Base-by-base conservation (phyloP, 257 asterid species). In the Plantago elongata region DNA sequence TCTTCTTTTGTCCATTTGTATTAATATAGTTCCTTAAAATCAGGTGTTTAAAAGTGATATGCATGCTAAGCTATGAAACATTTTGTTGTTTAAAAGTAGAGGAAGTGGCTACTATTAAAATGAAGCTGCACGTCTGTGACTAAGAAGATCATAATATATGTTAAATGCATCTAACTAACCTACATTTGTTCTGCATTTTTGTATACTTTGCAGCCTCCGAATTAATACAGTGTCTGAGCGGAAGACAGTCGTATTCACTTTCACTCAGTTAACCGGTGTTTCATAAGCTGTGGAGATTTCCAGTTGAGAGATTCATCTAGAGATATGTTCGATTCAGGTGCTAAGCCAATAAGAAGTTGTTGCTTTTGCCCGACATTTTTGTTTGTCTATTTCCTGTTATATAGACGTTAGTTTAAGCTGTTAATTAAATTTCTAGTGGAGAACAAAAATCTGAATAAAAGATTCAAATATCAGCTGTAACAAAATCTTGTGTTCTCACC, bases 171-270 rank as follows among this genome's bases (percentile, higher is more conserved):
- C 50, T 9, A 22, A 15, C 51, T 58, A 44, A 63, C 59, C 18
- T 16, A 13, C 40, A 22, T 51, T 13, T 52, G 13, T 63, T 11
- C 15, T 63, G 65, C 65, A 46, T 50, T 57, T 34, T 46, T 13
- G 29, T 72, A 42, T 30, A 5, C 60, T 54, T 66, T 68, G 73
- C 86, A 80, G 86, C 86, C 79, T 27, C 83, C 81, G 52, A 77
- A 75, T 51, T 72, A 66, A 68, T 52, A 15, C 22, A 51, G 56
- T 50, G 46, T 22, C 49, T n/a, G 9, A 51, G 46, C 4, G 16
- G 60, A 61, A 67, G 59, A 43, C 40, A 34, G 8, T 57, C 61
- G 5, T 13, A 1, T 57, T 50, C 54, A 14, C 64, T 63, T 54
- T 57, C 54, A 51, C 42, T 37, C 12, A 45, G 22, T 47, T 58